These are phyloP conservation scores for Leccinellum albellum DNA, from an alignment of 768 basidiomycete genomes.

Conservation along the genomic window DNA sequence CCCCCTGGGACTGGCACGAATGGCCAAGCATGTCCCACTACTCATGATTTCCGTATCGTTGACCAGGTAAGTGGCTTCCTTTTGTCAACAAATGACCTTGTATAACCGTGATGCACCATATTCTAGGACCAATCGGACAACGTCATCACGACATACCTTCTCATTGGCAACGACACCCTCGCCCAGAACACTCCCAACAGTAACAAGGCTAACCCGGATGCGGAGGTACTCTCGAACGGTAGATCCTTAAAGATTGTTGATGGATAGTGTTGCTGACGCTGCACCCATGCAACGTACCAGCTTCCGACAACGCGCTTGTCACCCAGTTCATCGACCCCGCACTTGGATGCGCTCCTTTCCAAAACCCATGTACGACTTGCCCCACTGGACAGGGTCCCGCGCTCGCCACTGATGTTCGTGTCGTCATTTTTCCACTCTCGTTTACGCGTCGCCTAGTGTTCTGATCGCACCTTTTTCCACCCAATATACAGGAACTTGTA, in stretches of 20 bases:
- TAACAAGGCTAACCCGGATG: slow-evolving; percentile 22
- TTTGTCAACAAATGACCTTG: background rate
- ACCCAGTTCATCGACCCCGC: slow-evolving; percentile 25
- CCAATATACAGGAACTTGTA: slow-evolving; percentile 18
- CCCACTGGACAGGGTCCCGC: slow-evolving; percentile 15
- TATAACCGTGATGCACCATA: background rate
- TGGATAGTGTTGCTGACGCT: background rate
- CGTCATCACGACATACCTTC: slow-evolving; percentile 27
- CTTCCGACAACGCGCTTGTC: slow-evolving; percentile 26
- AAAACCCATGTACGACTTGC: slow-evolving; percentile 27
- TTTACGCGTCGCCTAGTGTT: background rate
- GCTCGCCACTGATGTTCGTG: slow-evolving; percentile 23
- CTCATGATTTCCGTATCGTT: slow-evolving; percentile 27
- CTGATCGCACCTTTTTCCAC: background rate
- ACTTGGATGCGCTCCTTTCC: slow-evolving; percentile 22
- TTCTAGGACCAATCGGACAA: slow-evolving; percentile 29
- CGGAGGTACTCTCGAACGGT: slow-evolving; percentile 24
- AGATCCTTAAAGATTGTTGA: background rate
- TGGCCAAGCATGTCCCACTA: slow-evolving; percentile 25
- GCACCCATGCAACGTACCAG: slow-evolving; percentile 4
- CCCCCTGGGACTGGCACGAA: slow-evolving; percentile 17
- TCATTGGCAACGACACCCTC: slow-evolving; percentile 20
- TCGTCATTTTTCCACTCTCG: background rate
- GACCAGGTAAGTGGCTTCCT: slow-evolving; percentile 15
- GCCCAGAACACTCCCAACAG: slow-evolving; percentile 26